Percentiles rank a stretch among this genome's conserved stretches.
Conservation (phyloP, 169 alveolate species). For the Plasmodium sp. region DNA sequence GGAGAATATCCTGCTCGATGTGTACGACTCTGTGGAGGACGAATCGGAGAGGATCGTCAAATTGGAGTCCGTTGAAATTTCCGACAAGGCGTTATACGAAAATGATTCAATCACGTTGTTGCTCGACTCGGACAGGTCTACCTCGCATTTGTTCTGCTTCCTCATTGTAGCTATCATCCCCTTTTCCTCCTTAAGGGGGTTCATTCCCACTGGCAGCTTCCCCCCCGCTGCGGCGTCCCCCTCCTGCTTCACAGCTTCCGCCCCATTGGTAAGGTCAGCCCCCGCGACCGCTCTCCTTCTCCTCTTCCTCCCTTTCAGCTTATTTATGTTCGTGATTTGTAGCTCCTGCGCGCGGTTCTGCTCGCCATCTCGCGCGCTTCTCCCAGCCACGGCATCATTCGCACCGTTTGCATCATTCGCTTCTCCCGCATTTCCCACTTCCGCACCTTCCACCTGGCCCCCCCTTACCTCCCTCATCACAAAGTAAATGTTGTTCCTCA, state of each 20-base stretch:
- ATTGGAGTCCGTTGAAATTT: slow-evolving; percentile 5
- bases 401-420: neutral
- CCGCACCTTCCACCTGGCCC: neutral
- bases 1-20: neutral
- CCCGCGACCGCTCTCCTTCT: neutral
- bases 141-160: neutral
- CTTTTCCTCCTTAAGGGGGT: neutral
- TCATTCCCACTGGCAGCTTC: neutral
- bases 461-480: neutral
- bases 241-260: neutral
- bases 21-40: slow-evolving; percentile 10
- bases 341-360: neutral
- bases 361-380: neutral
- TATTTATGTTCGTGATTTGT: slow-evolving; percentile 13
- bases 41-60: slow-evolving; percentile 12
- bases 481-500: slow-evolving; percentile 65
- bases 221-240: neutral
- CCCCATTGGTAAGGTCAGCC: neutral
- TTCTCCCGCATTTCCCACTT: too few species aligned
- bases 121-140: slow-evolving; percentile 16
- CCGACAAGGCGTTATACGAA: slow-evolving; percentile 1
- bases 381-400: neutral
- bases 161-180: too few species aligned
- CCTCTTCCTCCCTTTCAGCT: neutral
- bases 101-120: slow-evolving; percentile 19